Percentiles rank a stretch among this genome's conserved stretches.
Evolutionary conservation across 2,329 filamentous ascomycete genomes (phyloP).

Genomic region (Ilyonectria mors-panacis): DNA sequence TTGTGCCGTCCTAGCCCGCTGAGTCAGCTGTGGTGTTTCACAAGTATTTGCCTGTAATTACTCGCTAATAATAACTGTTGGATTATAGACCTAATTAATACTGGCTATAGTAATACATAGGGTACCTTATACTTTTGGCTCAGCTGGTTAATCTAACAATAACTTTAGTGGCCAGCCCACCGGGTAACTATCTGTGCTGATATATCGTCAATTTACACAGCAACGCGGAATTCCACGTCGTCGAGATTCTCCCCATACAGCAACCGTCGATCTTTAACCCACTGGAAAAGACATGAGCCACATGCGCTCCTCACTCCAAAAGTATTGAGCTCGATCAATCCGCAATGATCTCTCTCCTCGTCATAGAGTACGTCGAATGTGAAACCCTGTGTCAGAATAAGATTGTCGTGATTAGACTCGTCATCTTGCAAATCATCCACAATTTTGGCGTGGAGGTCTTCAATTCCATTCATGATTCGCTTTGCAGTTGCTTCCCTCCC

Average conservation of each 20-base stretch:
- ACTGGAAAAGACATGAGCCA: conserved; percentile 18
- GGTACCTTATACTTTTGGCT: no score
- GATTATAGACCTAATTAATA: no score
- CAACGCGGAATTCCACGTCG: conserved; percentile 16
- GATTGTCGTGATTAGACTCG: neutral
- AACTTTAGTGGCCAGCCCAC: no score
- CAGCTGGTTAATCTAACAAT: no score
- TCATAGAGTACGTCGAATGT: conserved; percentile 22
- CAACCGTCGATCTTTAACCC: conserved; percentile 49
- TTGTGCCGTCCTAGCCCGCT: no score
- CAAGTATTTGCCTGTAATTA: no score
- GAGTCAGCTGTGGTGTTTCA: no score
- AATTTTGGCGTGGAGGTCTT: conserved; percentile 47
- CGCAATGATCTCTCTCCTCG: neutral
- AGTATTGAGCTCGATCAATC: conserved; percentile 18
- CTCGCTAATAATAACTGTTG: no score
- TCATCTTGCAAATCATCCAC: conserved; percentile 39
- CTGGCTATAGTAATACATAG: no score
- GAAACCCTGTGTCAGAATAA: conserved; percentile 1
- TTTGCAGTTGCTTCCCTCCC: conserved; percentile 21
- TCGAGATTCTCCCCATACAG: conserved; percentile 51
- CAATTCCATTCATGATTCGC: conserved; percentile 29
- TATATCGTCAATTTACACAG: neutral
- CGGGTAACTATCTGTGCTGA: no score
- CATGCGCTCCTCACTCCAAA: conserved; percentile 25